phyloP scores from a whole-genome alignment of 75 land plant species.

The Cryptomeria japonica region DNA sequence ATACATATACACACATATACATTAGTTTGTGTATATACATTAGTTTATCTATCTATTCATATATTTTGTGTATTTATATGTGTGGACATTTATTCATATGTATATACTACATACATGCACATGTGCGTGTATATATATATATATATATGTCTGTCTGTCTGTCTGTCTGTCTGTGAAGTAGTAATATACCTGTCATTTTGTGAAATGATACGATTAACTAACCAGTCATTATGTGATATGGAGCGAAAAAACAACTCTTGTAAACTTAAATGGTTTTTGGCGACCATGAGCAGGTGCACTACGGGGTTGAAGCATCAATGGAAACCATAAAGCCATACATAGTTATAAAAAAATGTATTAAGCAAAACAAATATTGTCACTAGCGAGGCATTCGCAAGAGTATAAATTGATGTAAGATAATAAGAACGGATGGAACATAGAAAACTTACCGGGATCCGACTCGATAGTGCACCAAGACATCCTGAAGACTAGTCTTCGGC shows the following conservation, averaged over 20 bases:
- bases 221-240: too few relatives aligned
- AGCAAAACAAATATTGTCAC: background rate
- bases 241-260: too few relatives aligned
- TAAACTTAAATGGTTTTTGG: too few relatives aligned
- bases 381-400: background rate
- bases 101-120: background rate
- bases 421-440: background rate
- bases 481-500: background rate
- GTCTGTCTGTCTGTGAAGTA: too few relatives aligned
- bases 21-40: too few relatives aligned
- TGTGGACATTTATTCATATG: too few relatives aligned
- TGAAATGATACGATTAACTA: too few relatives aligned
- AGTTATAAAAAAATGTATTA: background rate
- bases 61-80: too few relatives aligned
- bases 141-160: too few relatives aligned
- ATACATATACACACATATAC: too few relatives aligned
- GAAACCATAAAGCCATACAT: background rate
- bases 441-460: constrained; percentile 60
- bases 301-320: background rate
- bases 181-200: background rate
- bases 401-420: background rate
- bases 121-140: too few relatives aligned
- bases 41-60: too few relatives aligned
- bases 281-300: background rate
- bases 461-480: constrained; percentile 82